Conservation (phyloP, 371 early-diverging fungal species). For the Lichtheimia corymbifera region DNA sequence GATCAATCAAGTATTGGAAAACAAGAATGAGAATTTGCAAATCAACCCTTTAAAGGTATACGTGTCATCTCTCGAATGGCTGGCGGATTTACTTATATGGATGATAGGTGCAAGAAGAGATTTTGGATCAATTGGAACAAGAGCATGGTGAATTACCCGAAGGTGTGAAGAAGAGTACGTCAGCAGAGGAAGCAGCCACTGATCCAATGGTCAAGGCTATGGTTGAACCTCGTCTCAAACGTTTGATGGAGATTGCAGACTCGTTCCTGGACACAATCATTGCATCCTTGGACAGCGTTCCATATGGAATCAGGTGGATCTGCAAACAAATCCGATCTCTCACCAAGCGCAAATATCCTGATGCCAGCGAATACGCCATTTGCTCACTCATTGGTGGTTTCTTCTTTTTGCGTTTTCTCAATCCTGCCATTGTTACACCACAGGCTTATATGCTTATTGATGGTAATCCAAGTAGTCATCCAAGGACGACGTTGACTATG, state of each 20-base stretch:
- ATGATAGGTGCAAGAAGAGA: constrained; percentile 78
- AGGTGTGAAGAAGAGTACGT: constrained; percentile 65
- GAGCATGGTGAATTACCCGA: constrained; percentile 51
- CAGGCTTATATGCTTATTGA: constrained; percentile 92
- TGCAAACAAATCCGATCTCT: constrained; percentile 92
- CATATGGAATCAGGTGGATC: constrained; percentile 94
- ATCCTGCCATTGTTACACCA: constrained; percentile 94
- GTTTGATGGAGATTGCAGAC: constrained; percentile 80
- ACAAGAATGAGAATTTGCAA: constrained; percentile 71
- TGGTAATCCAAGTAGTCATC: constrained; percentile 70
- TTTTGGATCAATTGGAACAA: constrained; percentile 69
- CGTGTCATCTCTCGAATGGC: background rate
- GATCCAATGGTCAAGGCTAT: constrained; percentile 78
- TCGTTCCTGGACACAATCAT: constrained; percentile 82
- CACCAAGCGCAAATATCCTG: constrained; percentile 86
- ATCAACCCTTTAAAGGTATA: constrained; percentile 83
- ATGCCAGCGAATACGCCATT: constrained; percentile 81
- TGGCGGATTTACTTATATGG: background rate
- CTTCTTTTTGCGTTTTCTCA: constrained; percentile 91
- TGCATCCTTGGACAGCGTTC: constrained; percentile 77
- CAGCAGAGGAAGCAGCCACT: constrained; percentile 72
- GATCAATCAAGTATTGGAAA: constrained; percentile 61
- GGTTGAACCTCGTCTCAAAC: constrained; percentile 73
- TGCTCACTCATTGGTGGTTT: constrained; percentile 93
- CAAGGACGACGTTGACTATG: constrained; percentile 83